phyloP scores from a whole-genome alignment of 768 basidiomycete genomes.

The Boletus edulis region DNA sequence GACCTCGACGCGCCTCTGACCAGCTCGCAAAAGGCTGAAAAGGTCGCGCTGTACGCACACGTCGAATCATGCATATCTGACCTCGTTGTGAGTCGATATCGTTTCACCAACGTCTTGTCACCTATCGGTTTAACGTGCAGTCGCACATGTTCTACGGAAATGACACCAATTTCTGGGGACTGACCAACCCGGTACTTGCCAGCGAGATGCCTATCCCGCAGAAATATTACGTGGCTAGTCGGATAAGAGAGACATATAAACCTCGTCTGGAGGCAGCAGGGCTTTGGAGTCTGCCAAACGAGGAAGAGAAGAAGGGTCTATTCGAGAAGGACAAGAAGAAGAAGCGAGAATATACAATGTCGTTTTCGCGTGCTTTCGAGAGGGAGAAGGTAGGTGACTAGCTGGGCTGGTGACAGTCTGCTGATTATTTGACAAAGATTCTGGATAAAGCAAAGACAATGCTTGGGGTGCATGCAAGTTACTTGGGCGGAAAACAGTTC shows the following conservation, averaged over 20 bases:
- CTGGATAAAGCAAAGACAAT: slow-evolving; percentile 54
- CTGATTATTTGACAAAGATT: slow-evolving; percentile 41
- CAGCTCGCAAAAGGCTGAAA: slow-evolving; percentile 48
- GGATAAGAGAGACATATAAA: slow-evolving; percentile 56
- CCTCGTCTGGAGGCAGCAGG: slow-evolving; percentile 61
- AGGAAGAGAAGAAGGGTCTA: slow-evolving; percentile 37
- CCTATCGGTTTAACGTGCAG: slow-evolving; percentile 35
- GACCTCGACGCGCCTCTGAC: slow-evolving; percentile 51
- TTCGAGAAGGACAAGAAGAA: slow-evolving; percentile 35
- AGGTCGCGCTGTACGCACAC: slow-evolving; percentile 63
- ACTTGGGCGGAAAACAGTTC: slow-evolving; percentile 50
- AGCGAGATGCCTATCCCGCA: slow-evolving; percentile 64
- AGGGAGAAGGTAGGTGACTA: slow-evolving; percentile 48
- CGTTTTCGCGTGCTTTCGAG: slow-evolving; percentile 56
- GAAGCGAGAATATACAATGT: slow-evolving; percentile 34
- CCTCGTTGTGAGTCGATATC: slow-evolving; percentile 53
- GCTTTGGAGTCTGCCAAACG: slow-evolving; percentile 51
- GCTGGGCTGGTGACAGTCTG: not conserved
- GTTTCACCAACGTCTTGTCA: not conserved
- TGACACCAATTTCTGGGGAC: slow-evolving; percentile 56
- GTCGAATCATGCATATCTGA: slow-evolving; percentile 65
- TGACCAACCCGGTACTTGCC: slow-evolving; percentile 55
- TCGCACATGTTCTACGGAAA: slow-evolving; percentile 62
- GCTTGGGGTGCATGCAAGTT: slow-evolving; percentile 56
- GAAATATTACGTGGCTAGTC: slow-evolving; percentile 67